phyloP scores from a whole-genome alignment of 2,329 filamentous ascomycete species.

The Botrytis galanthina region DNA sequence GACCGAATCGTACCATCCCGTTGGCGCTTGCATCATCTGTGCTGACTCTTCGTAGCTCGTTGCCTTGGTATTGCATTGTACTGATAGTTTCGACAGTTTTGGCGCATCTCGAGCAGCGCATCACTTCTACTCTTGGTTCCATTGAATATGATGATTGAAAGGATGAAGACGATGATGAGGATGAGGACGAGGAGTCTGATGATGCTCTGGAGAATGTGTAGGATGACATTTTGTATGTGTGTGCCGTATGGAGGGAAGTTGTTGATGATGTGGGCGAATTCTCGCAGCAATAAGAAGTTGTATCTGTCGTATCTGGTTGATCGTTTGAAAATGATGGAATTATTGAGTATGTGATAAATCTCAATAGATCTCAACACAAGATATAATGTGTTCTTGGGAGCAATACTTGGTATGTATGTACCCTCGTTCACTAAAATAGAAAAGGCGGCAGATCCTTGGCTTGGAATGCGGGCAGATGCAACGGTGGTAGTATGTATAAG shows the following conservation, averaged over 20 bases:
- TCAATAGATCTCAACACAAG: background rate
- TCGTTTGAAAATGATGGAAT: background rate
- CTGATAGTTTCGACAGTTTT: constrained; percentile 59
- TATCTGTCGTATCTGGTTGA: background rate
- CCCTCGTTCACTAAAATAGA: constrained; percentile 15
- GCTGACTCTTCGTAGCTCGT: constrained; percentile 27
- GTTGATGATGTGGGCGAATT: background rate
- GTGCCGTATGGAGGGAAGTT: background rate
- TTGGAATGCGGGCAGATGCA: constrained; percentile 12
- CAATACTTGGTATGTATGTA: constrained; percentile 3
- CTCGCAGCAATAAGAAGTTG: background rate
- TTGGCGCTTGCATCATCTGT: constrained; percentile 57
- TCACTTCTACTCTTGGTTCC: constrained; percentile 48
- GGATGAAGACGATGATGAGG: constrained; percentile 26
- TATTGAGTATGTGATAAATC: constrained; percentile 4
- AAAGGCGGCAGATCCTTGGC: constrained; percentile 10
- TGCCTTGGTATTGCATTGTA: constrained; percentile 21
- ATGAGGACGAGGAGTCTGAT: constrained; percentile 26
- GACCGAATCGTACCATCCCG: constrained; percentile 64
- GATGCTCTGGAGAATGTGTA: constrained; percentile 22
- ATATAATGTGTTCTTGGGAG: background rate
- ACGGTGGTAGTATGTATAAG: background rate
- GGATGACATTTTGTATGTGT: constrained; percentile 4
- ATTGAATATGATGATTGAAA: constrained; percentile 24
- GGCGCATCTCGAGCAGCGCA: constrained; percentile 63